A percentile compares a stretch with the other conserved stretches of the same genome.
phyloP scores from a whole-genome alignment of 768 basidiomycete species.

The Collybiopsis confluens region DNA sequence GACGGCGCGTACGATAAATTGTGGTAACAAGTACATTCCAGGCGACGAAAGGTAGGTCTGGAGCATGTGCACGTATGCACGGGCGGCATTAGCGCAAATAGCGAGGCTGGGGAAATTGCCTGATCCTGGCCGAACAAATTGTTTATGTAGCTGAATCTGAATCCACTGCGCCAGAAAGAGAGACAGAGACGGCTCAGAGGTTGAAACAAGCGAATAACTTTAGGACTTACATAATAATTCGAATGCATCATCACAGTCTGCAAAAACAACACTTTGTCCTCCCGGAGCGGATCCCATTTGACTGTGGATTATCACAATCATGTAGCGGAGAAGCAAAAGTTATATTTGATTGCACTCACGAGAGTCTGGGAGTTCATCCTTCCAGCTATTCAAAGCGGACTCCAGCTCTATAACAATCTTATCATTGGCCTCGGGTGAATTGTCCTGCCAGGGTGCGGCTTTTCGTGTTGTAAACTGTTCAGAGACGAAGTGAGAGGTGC shows the following conservation, averaged over 20 bases:
- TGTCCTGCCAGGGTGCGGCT: constrained; percentile 20
- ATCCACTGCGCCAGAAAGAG: neutral
- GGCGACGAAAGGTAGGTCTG: neutral
- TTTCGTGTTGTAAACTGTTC: constrained; percentile 30
- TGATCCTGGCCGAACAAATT: constrained; percentile 2
- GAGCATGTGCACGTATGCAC: constrained; percentile 13
- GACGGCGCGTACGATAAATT: neutral
- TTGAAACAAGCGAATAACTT: neutral
- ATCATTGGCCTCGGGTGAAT: constrained; percentile 21
- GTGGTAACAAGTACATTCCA: neutral
- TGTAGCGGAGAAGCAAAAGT: neutral
- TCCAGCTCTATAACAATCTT: constrained; percentile 67
- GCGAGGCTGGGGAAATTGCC: constrained; percentile 1
- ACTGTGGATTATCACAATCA: neutral
- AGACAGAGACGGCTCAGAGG: neutral
- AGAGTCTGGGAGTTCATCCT: constrained; percentile 60
- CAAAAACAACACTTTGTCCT: neutral
- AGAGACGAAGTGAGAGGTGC: neutral
- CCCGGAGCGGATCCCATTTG: constrained; percentile 8
- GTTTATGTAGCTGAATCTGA: constrained; percentile 7
- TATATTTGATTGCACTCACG: constrained; percentile 27
- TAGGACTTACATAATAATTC: neutral
- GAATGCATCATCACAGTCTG: neutral
- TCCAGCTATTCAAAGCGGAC: constrained; percentile 69
- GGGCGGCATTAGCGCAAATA: constrained; percentile 8